Base-by-base conservation (phyloP, 2,329 filamentous ascomycete genomes). In the Penicillium thymicola region DNA sequence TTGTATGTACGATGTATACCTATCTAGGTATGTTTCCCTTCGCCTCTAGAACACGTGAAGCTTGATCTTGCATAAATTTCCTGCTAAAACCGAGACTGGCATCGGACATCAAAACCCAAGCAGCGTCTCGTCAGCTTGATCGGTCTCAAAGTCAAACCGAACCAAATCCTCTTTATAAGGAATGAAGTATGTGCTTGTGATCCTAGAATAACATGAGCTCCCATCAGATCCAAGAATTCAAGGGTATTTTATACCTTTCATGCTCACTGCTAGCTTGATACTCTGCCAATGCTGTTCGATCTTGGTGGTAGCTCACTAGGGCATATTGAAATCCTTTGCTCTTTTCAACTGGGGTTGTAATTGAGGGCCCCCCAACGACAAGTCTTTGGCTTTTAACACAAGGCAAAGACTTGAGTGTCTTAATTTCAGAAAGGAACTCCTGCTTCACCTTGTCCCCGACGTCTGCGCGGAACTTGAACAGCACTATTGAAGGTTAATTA, bases 241-340 rank as follows among this genome's bases (percentile, higher is more conserved):
- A 23, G 14, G 13, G 4, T 0, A 1, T n/a, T 2, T 55, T 67
- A 57, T 65, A 80, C 80, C 74, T 69, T 51, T 81, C 75, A 62
- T 84, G 81, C 55, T 84, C 81, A 4, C 73, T 69, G 49, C 80
- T 82, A 1, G 78, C 77, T 53, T 84, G 81, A 51, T 84, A 84
- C 44, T 75, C 76, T 1, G 72, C 76, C 54, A 84, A 60, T 0
- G 80, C 82, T 8, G 69, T 69, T 6, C 63, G 67, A 23, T 80
- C 69, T 5, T 75, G 64, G 46, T 84, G 82, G 21, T 79, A 82
- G 70, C 81, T 83, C 37, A 84, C 51, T 0, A 84, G 68, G 0
- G 79, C 77, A 55, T 77, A 78, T 11, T 84, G 73, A 46, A 77
- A 83, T 0, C 81, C 81, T 58, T 84, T 81, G 66, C 80, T 83